Evolutionary conservation across 78 protist genomes (phyloP).

Genomic region (Dictyostelium firmibasis): DNA sequence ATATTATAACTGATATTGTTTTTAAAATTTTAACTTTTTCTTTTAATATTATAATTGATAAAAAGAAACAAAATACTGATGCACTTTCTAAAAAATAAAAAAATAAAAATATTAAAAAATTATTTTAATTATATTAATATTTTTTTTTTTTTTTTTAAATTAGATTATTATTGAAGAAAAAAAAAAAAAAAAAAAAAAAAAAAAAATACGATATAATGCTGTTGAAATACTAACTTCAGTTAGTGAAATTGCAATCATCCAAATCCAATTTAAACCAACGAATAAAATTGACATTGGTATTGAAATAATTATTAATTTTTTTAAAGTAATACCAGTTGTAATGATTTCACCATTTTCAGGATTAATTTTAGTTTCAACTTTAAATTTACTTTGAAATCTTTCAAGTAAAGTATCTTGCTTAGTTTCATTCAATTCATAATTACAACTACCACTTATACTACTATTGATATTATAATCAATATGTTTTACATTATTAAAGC

Average conservation of each 20-base stretch:
- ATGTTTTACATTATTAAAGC: not conserved
- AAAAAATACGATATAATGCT: conserved; percentile 31
- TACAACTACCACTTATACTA: not conserved
- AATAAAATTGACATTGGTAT: conserved; percentile 32
- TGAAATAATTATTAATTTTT: not conserved
- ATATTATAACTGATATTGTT: not conserved
- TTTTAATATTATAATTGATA: conserved; percentile 50
- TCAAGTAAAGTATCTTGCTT: not conserved
- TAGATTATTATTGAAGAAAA: no score
- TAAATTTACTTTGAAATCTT: not conserved
- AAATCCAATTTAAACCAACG: conserved; percentile 35
- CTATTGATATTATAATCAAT: not conserved
- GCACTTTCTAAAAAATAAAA: conserved; percentile 4
- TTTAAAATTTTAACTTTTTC: conserved; percentile 36
- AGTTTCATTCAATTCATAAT: not conserved
- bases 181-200: no score
- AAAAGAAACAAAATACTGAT: conserved; percentile 26
- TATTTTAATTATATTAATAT: not conserved
- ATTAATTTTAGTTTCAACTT: not conserved
- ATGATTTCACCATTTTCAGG: not conserved
- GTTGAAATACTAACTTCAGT: conserved; percentile 59
- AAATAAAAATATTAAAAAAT: not conserved
- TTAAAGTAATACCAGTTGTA: not conserved
- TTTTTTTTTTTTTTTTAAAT: no score
- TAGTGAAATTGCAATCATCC: conserved; percentile 43